Base-by-base conservation (phyloP, 164 flowering plant genomes). In the Echeveria elegans region DNA sequence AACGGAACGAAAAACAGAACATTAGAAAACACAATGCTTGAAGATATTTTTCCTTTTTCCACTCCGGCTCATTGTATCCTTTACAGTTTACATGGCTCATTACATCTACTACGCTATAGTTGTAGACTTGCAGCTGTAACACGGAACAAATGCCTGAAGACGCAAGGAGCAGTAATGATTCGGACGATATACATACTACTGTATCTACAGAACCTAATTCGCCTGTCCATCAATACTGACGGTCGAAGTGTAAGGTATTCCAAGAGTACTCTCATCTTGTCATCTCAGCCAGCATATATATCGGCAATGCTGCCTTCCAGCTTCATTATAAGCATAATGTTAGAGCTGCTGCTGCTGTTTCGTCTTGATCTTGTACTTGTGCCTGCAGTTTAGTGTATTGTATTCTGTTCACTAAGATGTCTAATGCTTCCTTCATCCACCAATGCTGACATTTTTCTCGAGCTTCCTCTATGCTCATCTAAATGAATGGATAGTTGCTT, bases 341-440 rank as follows among this genome's bases (percentile, higher is more conserved):
- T n/a, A n/a, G n/a, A n/a, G n/a, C n/a, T n/a, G n/a, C 45, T 40
- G 45, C 45, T 10, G n/a, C n/a, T n/a, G n/a, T n/a, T n/a, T n/a
- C n/a, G n/a, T 7, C 45, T 40, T 40, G 45, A 4, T 47, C 52
- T 19, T 47, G 52, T 7, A 18, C 56, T 26, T 65, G 28, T 21
- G 70, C 32, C 10, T 72, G 72, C 1, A 48, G 28, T 30, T 29
- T n/a, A 32, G 11, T 50, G 26, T 68, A 66, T 1, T 38, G 34
- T 9, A 79, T 72, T 18, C 86, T 63, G 45, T 72, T 64, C 34
- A 80, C 82, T 29, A 82, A 65, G 58, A 23, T 72, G 65, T 80
- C 86, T 31, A 83, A 70, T 12, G 86, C 86, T 76, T 83, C 86
- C 67, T 77, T 81, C 86, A 83, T 83, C 86, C 86, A 83, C 79